Evolutionary conservation across 345 rosid species (phyloP).

Genomic region (Eutrema japonicum): DNA sequence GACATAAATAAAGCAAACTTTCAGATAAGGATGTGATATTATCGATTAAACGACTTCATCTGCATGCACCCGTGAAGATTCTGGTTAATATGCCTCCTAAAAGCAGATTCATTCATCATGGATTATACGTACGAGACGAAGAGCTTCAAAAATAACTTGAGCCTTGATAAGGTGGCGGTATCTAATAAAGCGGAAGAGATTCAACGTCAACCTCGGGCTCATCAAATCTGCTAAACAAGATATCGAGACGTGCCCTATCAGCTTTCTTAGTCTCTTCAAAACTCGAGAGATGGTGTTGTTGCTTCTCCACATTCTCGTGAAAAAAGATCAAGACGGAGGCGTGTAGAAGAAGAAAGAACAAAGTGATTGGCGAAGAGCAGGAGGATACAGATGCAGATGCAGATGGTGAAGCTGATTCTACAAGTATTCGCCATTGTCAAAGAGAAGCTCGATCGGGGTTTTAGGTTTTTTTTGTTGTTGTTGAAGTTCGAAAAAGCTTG

Average conservation of each 20-base stretch:
- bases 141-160: background rate
- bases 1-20: background rate
- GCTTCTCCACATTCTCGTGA: background rate
- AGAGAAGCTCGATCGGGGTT: background rate
- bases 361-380: constrained; percentile 17
- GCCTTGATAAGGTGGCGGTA: background rate
- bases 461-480: background rate
- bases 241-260: constrained; percentile 20
- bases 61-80: background rate
- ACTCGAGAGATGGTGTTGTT: background rate
- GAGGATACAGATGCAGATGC: background rate
- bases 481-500: background rate
- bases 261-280: constrained; percentile 16
- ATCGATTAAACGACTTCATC: background rate
- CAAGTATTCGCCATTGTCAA: constrained; percentile 16
- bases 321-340: constrained; percentile 10
- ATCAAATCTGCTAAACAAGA: constrained; percentile 1
- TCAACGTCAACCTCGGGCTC: background rate
- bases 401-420: constrained; percentile 18
- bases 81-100: background rate
- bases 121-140: background rate
- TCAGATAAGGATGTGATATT: background rate
- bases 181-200: background rate
- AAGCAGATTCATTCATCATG: background rate
- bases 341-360: constrained; percentile 19